Evolutionary conservation across 2,329 filamentous ascomycete species (phyloP).

Genomic region (Sporothrix variecibatus): DNA sequence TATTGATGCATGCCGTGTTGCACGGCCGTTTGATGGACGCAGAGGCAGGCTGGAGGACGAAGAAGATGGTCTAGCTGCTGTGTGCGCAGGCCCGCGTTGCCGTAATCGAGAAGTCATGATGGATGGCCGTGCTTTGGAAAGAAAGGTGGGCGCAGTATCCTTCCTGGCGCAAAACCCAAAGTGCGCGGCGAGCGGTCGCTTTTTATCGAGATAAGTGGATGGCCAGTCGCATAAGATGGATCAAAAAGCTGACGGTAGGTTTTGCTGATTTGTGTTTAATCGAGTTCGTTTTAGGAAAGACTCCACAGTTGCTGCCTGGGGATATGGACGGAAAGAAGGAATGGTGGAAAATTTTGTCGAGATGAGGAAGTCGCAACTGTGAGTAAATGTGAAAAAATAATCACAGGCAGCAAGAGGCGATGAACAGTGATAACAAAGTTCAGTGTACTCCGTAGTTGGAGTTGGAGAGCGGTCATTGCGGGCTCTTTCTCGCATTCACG

Average conservation of each 20-base stretch:
- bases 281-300: neutral
- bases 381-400: neutral
- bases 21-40: slow-evolving; percentile 21
- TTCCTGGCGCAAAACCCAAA: neutral
- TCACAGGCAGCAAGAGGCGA: neutral
- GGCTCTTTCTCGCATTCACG: neutral
- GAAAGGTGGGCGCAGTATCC: neutral
- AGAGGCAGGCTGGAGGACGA: neutral
- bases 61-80: neutral
- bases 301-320: slow-evolving; percentile 9
- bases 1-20: slow-evolving; percentile 24
- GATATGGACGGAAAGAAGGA: neutral
- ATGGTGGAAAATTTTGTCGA: neutral
- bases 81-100: neutral
- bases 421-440: too few species aligned
- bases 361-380: neutral
- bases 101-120: slow-evolving; percentile 23
- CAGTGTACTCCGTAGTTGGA: neutral
- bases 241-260: neutral
- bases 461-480: neutral
- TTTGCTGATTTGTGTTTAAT: neutral
- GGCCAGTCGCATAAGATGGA: neutral
- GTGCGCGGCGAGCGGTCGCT: neutral
- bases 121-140: neutral
- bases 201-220: neutral